These are phyloP conservation scores for Porogramme epimiltina DNA, from an alignment of 1,284 basidiomycete genomes.

Conservation along the genomic window DNA sequence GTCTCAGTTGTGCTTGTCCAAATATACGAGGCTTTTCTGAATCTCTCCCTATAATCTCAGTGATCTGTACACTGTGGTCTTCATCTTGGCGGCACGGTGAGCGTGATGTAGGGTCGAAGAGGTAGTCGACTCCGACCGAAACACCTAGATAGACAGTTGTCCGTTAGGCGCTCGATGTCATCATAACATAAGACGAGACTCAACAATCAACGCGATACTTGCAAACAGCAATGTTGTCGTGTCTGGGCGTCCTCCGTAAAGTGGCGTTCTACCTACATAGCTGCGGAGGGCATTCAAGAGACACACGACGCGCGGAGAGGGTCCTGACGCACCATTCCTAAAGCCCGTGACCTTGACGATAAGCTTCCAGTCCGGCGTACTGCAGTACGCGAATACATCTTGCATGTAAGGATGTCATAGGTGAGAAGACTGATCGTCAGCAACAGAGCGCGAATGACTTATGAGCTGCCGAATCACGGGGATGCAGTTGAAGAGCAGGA, in stretches of 20 bases:
- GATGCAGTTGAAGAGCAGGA: too few relatives aligned
- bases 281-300: constrained; percentile 34
- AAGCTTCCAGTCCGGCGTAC: too few relatives aligned
- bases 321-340: constrained; percentile 72
- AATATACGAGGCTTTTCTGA: constrained; percentile 82
- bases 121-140: constrained; percentile 91
- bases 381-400: too few relatives aligned
- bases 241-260: constrained; percentile 98
- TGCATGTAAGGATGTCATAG: too few relatives aligned
- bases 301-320: not conserved
- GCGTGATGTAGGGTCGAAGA: constrained; percentile 84
- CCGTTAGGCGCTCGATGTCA: not conserved
- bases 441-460: too few relatives aligned
- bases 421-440: too few relatives aligned
- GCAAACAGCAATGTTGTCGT: constrained; percentile 95
- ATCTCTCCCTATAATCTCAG: constrained; percentile 94
- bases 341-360: constrained; percentile 99
- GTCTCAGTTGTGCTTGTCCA: constrained; percentile 93
- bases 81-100: constrained; percentile 92
- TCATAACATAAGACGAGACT: constrained; percentile 31
- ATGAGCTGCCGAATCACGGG: too few relatives aligned
- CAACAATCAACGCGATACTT: constrained; percentile 94
- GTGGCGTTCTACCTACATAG: constrained; percentile 88
- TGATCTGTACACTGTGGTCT: constrained; percentile 98
- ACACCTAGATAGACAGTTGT: constrained; percentile 63